Conservation (phyloP, 192 early-diverging fungal genomes). For the Coemansia sp. region DNA sequence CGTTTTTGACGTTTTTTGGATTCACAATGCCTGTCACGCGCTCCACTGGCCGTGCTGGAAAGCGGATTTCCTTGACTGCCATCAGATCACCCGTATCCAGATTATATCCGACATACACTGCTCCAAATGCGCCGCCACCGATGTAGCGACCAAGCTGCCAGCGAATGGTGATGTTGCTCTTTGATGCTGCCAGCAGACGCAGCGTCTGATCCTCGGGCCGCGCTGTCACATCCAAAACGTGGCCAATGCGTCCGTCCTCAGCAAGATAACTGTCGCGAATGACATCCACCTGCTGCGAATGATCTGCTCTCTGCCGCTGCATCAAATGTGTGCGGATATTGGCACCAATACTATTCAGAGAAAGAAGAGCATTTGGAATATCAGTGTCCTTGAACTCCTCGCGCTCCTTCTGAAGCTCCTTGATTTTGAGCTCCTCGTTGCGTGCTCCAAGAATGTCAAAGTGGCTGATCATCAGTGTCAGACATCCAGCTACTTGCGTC, state of each 20-base stretch:
- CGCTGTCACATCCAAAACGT: conserved; percentile 70
- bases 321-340: conserved; percentile 40
- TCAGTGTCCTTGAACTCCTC: conserved; percentile 16
- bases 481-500: conserved; percentile 71
- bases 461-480: conserved; percentile 78
- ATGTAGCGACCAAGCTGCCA: conserved; percentile 87
- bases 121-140: conserved; percentile 84
- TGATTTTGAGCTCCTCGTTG: conserved; percentile 26
- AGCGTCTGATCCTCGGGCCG: conserved; percentile 78
- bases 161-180: conserved; percentile 75
- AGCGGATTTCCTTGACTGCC: conserved; percentile 91
- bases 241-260: conserved; percentile 58
- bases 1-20: conserved; percentile 11
- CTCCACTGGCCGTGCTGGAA: conserved; percentile 60
- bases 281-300: conserved; percentile 33
- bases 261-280: conserved; percentile 31
- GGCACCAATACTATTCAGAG: conserved; percentile 44
- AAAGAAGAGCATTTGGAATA: conserved; percentile 32
- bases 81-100: conserved; percentile 80
- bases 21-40: conserved; percentile 9
- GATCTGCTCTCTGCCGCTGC: conserved; percentile 39
- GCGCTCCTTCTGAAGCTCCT: conserved; percentile 31
- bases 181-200: conserved; percentile 72
- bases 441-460: conserved; percentile 77
- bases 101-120: conserved; percentile 83